A percentile compares a stretch with the other conserved stretches of the same genome.
phyloP scores from a whole-genome alignment of 2,329 filamentous ascomycete genomes.

The Alternaria arbusti region DNA sequence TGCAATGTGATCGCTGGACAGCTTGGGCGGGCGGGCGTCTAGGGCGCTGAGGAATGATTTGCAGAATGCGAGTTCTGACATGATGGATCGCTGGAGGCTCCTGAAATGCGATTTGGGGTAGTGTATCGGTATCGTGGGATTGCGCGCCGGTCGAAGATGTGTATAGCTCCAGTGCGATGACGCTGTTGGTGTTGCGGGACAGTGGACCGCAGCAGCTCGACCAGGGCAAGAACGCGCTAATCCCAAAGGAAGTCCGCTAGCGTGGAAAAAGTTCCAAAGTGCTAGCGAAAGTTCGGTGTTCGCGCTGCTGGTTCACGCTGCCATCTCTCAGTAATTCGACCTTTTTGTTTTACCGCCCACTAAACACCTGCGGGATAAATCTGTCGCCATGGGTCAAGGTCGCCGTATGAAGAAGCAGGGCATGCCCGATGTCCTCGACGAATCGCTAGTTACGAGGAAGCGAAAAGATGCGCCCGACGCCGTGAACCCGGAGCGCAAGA shows the following conservation, averaged over 20 bases:
- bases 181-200: conserved; percentile 35
- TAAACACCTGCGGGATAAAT: neutral
- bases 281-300: conserved; percentile 27
- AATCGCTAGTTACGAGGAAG: conserved; percentile 78
- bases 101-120: neutral
- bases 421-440: conserved; percentile 79
- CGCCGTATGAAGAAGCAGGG: conserved; percentile 97
- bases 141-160: neutral
- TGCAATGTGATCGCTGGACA: conserved; percentile 89
- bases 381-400: conserved; percentile 75
- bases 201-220: conserved; percentile 4
- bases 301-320: conserved; percentile 15
- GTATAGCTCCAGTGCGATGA: conserved; percentile 32
- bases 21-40: conserved; percentile 78
- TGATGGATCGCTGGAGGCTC: conserved; percentile 18
- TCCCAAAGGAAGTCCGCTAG: conserved; percentile 17
- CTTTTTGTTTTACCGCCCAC: neutral
- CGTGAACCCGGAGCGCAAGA: conserved; percentile 62
- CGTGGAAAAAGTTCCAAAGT: conserved; percentile 20
- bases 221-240: conserved; percentile 1
- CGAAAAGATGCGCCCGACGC: conserved; percentile 75
- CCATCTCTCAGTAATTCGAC: conserved; percentile 2
- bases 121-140: neutral
- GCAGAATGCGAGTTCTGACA: conserved; percentile 79
- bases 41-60: conserved; percentile 81